phyloP scores from a whole-genome alignment of 148 eudicot species.

The Talinum fruticosum region DNA sequence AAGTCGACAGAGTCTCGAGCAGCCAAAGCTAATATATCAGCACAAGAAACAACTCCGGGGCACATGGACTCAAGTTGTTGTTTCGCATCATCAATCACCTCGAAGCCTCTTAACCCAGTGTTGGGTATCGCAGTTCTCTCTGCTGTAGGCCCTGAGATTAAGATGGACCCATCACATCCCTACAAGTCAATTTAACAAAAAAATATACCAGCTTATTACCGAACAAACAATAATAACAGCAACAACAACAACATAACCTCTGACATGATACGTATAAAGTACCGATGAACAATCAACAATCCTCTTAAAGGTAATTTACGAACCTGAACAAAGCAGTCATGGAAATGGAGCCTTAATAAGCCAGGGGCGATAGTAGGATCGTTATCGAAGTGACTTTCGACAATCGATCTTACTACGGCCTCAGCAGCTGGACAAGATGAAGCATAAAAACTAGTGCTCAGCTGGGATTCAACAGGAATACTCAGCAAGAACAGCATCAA shows the following conservation, averaged over 20 bases:
- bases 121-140: constrained; percentile 58
- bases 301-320: too few relatives aligned
- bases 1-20: constrained; percentile 71
- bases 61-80: constrained; percentile 58
- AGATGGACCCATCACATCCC: constrained; percentile 78
- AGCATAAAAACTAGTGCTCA: constrained; percentile 40
- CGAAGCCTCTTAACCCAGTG: constrained; percentile 58
- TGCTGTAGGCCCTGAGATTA: constrained; percentile 49
- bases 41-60: constrained; percentile 76
- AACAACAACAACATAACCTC: neutral
- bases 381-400: constrained; percentile 38
- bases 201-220: neutral
- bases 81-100: constrained; percentile 75
- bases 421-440: constrained; percentile 53
- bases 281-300: too few relatives aligned
- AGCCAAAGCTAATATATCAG: constrained; percentile 76
- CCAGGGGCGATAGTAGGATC: constrained; percentile 68
- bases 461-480: constrained; percentile 31
- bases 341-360: constrained; percentile 65
- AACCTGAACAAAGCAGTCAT: constrained; percentile 80
- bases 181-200: constrained; percentile 16
- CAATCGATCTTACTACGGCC: constrained; percentile 52
- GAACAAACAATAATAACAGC: neutral
- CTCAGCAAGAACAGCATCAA: constrained; percentile 5
- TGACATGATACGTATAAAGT: too few relatives aligned